A percentile compares a stretch with the other conserved stretches of the same genome.
Conservation (phyloP, 352 stramenopile species). For the Globisporangium acanthophoron region DNA sequence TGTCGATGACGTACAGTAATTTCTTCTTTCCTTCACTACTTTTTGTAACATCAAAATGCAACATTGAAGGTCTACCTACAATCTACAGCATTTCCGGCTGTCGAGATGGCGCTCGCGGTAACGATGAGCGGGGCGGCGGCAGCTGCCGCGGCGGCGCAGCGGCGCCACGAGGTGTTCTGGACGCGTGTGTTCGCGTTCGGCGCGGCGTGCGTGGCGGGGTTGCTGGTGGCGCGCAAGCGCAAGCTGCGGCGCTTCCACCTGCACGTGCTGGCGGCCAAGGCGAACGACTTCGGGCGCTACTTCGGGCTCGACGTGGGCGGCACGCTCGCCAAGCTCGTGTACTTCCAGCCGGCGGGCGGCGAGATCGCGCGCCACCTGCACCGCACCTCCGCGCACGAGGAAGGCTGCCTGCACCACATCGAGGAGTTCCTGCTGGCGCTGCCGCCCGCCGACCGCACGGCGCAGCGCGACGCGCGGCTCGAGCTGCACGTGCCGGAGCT, state of each 20-base stretch:
- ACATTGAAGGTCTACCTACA: too few relatives aligned
- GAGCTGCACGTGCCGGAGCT: slow-evolving; percentile 67
- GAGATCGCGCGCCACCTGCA: slow-evolving; percentile 15
- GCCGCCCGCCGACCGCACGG: slow-evolving; percentile 31
- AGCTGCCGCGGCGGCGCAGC: slow-evolving; percentile 9
- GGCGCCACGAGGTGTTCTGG: slow-evolving; percentile 49
- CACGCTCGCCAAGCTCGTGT: slow-evolving; percentile 91
- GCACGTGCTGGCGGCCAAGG: slow-evolving; percentile 63
- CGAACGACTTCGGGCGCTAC: slow-evolving; percentile 56
- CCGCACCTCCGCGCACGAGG: slow-evolving; percentile 20
- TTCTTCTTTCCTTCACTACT: too few relatives aligned
- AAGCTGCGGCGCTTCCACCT: slow-evolving; percentile 67
- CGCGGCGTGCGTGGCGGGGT: slow-evolving; percentile 55
- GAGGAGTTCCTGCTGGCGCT: slow-evolving; percentile 46
- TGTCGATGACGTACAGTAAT: too few relatives aligned
- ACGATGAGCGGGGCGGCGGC: slow-evolving; percentile 1
- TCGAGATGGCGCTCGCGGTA: background rate
- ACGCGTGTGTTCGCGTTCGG: slow-evolving; percentile 69
- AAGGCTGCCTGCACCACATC: slow-evolving; percentile 48
- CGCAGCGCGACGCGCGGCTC: slow-evolving; percentile 51
- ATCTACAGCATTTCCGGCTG: too few relatives aligned
- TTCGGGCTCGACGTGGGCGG: slow-evolving; percentile 93
- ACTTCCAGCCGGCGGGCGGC: slow-evolving; percentile 78
- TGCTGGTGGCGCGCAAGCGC: slow-evolving; percentile 61
- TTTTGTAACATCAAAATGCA: too few relatives aligned